Base-by-base conservation (phyloP, 768 basidiomycete species). In the Hygrocybe punicea region DNA sequence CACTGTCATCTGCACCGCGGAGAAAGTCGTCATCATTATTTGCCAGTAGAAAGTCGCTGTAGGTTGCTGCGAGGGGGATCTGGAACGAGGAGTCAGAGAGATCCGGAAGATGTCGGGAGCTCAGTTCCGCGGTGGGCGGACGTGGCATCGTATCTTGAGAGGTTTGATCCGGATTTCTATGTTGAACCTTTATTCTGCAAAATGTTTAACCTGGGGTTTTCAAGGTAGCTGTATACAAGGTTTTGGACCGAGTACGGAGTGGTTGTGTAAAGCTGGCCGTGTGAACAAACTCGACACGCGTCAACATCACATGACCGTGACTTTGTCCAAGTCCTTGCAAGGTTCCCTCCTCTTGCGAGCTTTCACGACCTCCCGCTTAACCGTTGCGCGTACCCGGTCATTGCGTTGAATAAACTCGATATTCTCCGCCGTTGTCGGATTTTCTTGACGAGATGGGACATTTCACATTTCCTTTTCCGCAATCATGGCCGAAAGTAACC, bases 91-190 rank as follows among this genome's bases (percentile, higher is more conserved):
- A 62, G 59, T 79, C 76, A 23, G 80, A 81, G 51, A 77, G 64
- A 59, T 85, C 82, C 39, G 83, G 83, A 24, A 84, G 63, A 66
- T 83, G 80, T 63, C 79, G 75, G 48, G 78, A 67, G 55, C 81
- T 85, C 19, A 81, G 67, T 52, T 76, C 76, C 42, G 53, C 8
- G 14, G 63, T 68, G 5, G 76, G 74, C 39, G 69, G 67, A 17
- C 70, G 68, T 60, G 67, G 66, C 64, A 73, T 67, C 46, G 63
- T 36, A 14, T 29, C 21, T 21, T 9, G 23, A 9, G 8, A 33
- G 48, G 25, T 23, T 14, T 11, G 8, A 9, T 17, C 11, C 9
- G 45, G 50, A 37, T 14, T 35, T 29, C n/a, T 23, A 23, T 49
- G 16, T 17, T 33, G 47, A n/a, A n/a, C n/a, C n/a, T n/a, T 37